Evolutionary conservation across 1,284 basidiomycete species (phyloP).

Genomic region (Irpex sp.): DNA sequence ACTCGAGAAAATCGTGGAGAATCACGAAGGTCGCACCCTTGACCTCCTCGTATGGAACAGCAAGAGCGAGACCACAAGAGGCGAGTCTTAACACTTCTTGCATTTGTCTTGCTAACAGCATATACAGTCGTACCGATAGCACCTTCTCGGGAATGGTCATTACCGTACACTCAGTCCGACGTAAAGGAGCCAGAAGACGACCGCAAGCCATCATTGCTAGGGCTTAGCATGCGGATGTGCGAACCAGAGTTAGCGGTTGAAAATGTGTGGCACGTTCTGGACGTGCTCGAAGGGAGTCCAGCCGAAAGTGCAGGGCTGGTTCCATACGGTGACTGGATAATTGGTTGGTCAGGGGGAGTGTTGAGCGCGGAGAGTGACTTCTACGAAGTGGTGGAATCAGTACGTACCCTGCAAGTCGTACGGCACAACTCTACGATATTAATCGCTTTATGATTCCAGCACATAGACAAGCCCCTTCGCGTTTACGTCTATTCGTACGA

Average conservation of each 20-base stretch:
- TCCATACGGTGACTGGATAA: constrained; percentile 86
- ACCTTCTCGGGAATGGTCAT: constrained; percentile 84
- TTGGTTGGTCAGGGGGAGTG: constrained; percentile 94
- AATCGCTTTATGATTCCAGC: constrained; percentile 41
- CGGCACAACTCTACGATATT: background rate
- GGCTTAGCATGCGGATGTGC: constrained; percentile 89
- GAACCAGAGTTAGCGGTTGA: constrained; percentile 85
- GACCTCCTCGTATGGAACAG: constrained; percentile 89
- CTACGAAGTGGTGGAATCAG: constrained; percentile 93
- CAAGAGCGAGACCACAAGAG: constrained; percentile 80
- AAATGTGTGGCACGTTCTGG: constrained; percentile 97
- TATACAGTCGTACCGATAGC: constrained; percentile 74
- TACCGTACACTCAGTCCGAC: constrained; percentile 32
- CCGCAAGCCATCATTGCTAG: constrained; percentile 79
- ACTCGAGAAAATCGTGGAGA: constrained; percentile 81
- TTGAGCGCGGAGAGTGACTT: constrained; percentile 94
- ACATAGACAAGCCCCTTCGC: constrained; percentile 88
- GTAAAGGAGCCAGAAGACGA: constrained; percentile 34
- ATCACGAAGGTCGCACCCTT: constrained; percentile 78
- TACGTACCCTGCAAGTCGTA: constrained; percentile 35
- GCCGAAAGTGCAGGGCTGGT: constrained; percentile 88
- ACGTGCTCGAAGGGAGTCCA: constrained; percentile 93
- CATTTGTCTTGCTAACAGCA: constrained; percentile 1
- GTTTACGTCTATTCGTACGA: constrained; percentile 98
- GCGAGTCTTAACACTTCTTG: constrained; percentile 39